These are phyloP conservation scores for Malus orientalis DNA, from an alignment of 306 rosid species.

Conservation along the genomic window DNA sequence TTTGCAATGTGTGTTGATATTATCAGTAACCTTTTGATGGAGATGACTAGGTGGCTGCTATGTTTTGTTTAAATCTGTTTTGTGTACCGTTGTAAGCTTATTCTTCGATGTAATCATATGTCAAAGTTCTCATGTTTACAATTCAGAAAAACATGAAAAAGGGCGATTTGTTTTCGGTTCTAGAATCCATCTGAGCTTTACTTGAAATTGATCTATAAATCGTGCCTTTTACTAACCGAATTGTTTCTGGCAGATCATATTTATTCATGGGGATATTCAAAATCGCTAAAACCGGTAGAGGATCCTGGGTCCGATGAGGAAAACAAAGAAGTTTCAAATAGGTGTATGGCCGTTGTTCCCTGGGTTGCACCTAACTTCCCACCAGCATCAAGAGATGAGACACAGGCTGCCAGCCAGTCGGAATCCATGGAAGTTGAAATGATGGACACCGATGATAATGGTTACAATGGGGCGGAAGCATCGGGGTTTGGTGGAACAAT, in stretches of 20 bases:
- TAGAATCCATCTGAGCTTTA: neutral
- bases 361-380: conserved; percentile 26
- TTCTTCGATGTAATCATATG: neutral
- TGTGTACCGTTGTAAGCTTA: neutral
- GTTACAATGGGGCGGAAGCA: neutral
- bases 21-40: neutral
- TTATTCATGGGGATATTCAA: conserved; percentile 4
- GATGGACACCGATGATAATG: conserved; percentile 37
- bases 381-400: neutral
- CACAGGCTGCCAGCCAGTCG: conserved; percentile 3
- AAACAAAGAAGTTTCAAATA: conserved; percentile 17
- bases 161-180: neutral
- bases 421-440: conserved; percentile 22
- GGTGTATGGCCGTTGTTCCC: conserved; percentile 36
- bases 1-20: neutral
- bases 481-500: neutral
- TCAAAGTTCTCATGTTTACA: neutral
- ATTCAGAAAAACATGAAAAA: too few relatives aligned
- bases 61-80: neutral
- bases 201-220: neutral
- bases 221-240: neutral
- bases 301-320: conserved; percentile 12
- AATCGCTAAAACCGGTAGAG: conserved; percentile 5
- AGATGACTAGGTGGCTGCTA: neutral
- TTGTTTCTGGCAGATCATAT: conserved; percentile 13